A percentile compares a stretch with the other conserved stretches of the same genome.
Conservation (phyloP, 208 protist species). For the Balamuthia mandrillaris region DNA sequence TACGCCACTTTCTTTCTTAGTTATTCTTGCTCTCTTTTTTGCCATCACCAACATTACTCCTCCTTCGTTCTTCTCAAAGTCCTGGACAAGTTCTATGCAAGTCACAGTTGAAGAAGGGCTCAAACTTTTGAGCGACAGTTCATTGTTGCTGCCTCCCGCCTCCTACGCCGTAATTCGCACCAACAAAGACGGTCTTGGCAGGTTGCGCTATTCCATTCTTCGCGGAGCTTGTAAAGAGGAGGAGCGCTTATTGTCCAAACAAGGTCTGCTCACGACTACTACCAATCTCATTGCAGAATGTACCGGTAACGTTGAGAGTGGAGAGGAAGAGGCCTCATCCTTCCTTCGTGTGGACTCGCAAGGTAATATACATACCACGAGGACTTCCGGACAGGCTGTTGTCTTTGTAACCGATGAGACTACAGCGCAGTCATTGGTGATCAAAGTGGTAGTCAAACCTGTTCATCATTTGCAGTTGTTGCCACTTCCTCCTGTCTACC, state of each 20-base stretch:
- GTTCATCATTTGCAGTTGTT: constrained; percentile 28
- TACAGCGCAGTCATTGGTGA: not conserved
- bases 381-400: constrained; percentile 1
- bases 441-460: constrained; percentile 29
- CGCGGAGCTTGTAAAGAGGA: not conserved
- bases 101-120: constrained; percentile 6
- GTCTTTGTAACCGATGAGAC: constrained; percentile 3
- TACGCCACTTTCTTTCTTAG: not conserved
- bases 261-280: no score
- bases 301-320: no score
- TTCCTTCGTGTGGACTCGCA: no score
- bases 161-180: constrained; percentile 1
- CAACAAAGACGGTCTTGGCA: constrained; percentile 11
- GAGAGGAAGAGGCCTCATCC: no score
- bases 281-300: no score
- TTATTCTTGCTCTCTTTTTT: not conserved
- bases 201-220: not conserved
- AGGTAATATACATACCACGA: no score
- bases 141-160: constrained; percentile 6
- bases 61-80: not conserved
- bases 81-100: not conserved
- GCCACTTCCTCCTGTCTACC: not conserved
- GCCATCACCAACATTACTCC: not conserved
- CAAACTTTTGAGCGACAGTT: constrained; percentile 11
- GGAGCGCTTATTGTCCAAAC: not conserved